Evolutionary conservation across 1,139 yeast genomes (phyloP).

Genomic region (Debaryomycetaceae sp.): DNA sequence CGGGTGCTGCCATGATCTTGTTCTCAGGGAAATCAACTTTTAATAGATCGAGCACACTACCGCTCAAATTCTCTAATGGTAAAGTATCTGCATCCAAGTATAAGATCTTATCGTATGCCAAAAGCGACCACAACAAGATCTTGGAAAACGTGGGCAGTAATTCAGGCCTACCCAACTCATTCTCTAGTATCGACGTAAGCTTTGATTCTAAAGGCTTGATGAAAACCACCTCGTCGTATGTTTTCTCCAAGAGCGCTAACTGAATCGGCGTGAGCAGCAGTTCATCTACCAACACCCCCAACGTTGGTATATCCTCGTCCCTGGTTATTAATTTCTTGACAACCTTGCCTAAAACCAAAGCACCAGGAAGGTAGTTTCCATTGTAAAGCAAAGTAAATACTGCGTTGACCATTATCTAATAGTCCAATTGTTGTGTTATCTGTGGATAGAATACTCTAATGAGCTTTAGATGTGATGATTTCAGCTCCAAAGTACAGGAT

Average conservation of each 20-base stretch:
- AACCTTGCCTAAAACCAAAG: conserved; percentile 56
- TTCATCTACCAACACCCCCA: conserved; percentile 38
- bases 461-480: no score
- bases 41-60: conserved; percentile 31
- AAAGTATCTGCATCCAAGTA: conserved; percentile 84
- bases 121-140: conserved; percentile 65
- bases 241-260: conserved; percentile 19
- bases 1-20: conserved; percentile 75
- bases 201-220: conserved; percentile 26
- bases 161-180: conserved; percentile 67
- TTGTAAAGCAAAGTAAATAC: conserved; percentile 58
- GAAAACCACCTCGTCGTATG: conserved; percentile 33
- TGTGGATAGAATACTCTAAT: no score
- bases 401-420: not conserved
- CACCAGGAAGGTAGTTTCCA: conserved; percentile 72
- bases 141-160: conserved; percentile 70
- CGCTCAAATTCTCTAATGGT: conserved; percentile 47
- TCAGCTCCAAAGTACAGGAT: no score
- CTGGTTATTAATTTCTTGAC: conserved; percentile 19
- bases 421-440: no score
- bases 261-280: conserved; percentile 25
- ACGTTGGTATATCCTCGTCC: conserved; percentile 12
- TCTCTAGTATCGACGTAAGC: conserved; percentile 21
- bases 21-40: conserved; percentile 29
- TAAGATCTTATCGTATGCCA: conserved; percentile 53